Conservation (phyloP, 352 stramenopile genomes). For the Phytopythium boreale region DNA sequence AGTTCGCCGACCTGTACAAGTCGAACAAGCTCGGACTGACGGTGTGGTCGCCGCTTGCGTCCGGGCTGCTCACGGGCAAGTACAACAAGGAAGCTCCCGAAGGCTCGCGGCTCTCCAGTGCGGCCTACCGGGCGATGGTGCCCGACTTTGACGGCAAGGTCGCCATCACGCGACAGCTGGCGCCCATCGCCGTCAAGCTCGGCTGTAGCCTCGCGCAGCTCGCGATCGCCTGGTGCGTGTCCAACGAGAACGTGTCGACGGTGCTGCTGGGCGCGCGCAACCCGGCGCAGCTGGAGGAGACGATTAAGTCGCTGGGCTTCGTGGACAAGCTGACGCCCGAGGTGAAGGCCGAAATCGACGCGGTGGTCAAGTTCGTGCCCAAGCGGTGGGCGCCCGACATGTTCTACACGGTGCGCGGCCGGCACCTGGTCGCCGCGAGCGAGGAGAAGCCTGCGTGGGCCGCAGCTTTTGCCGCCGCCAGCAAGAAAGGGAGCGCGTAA, state of each 20-base stretch:
- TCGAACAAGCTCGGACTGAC: too few relatives aligned
- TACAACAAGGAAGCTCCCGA: too few relatives aligned
- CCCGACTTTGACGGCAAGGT: conserved; percentile 6
- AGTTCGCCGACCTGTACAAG: too few relatives aligned
- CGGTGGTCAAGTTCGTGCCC: not conserved
- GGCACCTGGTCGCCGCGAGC: not conserved
- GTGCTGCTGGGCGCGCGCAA: conserved; percentile 52
- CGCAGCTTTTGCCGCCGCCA: too few relatives aligned
- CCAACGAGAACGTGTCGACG: conserved; percentile 52
- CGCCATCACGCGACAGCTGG: conserved; percentile 22
- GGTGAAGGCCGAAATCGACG: not conserved
- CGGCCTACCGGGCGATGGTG: not conserved
- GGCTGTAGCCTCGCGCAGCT: conserved; percentile 40
- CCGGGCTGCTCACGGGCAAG: too few relatives aligned
- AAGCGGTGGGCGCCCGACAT: not conserved
- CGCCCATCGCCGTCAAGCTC: conserved; percentile 34
- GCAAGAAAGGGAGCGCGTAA: too few relatives aligned
- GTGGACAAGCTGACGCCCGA: not conserved
- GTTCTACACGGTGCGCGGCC: not conserved
- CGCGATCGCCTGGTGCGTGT: conserved; percentile 50
- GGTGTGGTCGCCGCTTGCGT: too few relatives aligned
- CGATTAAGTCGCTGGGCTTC: conserved; percentile 8
- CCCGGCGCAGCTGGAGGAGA: conserved; percentile 44
- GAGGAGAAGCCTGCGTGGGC: too few relatives aligned
- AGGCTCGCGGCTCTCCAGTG: too few relatives aligned